Evolutionary conservation across 352 stramenopile species (phyloP).

Genomic region (Pythium sp.): DNA sequence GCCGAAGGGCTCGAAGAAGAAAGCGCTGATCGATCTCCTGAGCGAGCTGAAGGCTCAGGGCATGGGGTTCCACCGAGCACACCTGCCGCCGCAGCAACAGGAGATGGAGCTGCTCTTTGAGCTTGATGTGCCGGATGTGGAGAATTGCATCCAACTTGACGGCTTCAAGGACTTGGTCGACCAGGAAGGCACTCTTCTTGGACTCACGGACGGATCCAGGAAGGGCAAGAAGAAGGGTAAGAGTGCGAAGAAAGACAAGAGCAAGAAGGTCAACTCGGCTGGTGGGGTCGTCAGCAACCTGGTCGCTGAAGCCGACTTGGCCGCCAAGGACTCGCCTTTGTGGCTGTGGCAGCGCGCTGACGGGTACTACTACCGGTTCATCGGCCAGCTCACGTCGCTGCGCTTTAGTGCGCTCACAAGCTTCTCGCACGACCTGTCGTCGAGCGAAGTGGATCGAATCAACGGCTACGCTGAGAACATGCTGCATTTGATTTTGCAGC

Average conservation of each 20-base stretch:
- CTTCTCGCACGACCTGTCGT: slow-evolving; percentile 86
- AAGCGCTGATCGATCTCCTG: slow-evolving; percentile 96
- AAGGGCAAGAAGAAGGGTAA: slow-evolving; percentile 31
- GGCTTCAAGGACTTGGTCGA: slow-evolving; percentile 47
- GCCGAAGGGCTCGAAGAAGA: slow-evolving; percentile 96
- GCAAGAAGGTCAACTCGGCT: slow-evolving; percentile 27
- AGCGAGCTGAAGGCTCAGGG: slow-evolving; percentile 85
- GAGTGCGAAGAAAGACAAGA: slow-evolving; percentile 33
- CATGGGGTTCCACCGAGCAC: slow-evolving; percentile 71
- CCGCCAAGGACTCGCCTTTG: slow-evolving; percentile 55
- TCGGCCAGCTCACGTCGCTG: slow-evolving; percentile 74
- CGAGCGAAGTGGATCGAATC: slow-evolving; percentile 83
- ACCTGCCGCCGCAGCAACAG: slow-evolving; percentile 69
- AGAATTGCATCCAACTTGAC: slow-evolving; percentile 81
- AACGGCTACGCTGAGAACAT: slow-evolving; percentile 90
- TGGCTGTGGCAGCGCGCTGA: slow-evolving; percentile 86
- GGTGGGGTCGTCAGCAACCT: slow-evolving; percentile 12
- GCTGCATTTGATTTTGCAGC: slow-evolving; percentile 83
- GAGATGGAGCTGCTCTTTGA: slow-evolving; percentile 82
- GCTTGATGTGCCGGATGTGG: slow-evolving; percentile 77
- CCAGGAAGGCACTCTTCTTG: slow-evolving; percentile 12
- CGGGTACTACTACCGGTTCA: slow-evolving; percentile 88
- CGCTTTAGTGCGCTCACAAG: slow-evolving; percentile 75
- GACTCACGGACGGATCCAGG: slow-evolving; percentile 16
- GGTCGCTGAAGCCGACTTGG: slow-evolving; percentile 11